Conservation (phyloP, 2,329 filamentous ascomycete species). For the Alternaria triticina region DNA sequence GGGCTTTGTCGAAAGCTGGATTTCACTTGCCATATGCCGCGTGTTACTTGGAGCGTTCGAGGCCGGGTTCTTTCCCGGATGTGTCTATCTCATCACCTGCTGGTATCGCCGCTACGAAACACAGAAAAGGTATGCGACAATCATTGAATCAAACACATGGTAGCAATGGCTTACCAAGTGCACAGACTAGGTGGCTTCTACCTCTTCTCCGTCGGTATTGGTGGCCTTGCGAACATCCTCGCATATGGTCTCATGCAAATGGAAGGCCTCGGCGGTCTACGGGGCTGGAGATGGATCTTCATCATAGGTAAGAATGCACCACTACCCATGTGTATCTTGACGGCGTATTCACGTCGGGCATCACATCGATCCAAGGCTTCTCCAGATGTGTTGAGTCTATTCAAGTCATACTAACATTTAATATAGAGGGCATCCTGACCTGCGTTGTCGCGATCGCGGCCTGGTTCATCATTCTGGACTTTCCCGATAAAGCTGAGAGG, state of each 20-base stretch:
- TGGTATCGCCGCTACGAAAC: conserved; percentile 36
- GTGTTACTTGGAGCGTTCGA: conserved; percentile 33
- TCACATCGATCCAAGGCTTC: background rate
- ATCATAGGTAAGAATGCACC: conserved; percentile 9
- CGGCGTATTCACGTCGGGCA: background rate
- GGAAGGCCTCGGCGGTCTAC: conserved; percentile 28
- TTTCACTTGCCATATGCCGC: conserved; percentile 26
- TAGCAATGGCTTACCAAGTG: background rate
- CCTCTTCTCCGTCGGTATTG: conserved; percentile 33
- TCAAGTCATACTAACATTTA: conserved; percentile 18
- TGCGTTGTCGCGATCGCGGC: conserved; percentile 32
- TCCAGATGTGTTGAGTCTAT: background rate
- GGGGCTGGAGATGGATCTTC: conserved; percentile 42
- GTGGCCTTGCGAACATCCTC: conserved; percentile 35
- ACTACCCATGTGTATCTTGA: background rate
- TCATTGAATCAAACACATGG: background rate
- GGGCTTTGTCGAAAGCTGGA: conserved; percentile 34
- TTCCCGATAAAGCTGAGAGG: conserved; percentile 34
- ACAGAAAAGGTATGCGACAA: conserved; percentile 25
- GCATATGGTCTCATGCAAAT: conserved; percentile 39
- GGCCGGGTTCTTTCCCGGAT: conserved; percentile 37
- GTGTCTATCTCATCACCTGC: conserved; percentile 37
- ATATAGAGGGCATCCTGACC: conserved; percentile 36
- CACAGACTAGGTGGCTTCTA: conserved; percentile 29
- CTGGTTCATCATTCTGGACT: conserved; percentile 37